These are phyloP conservation scores for Nicotiana tabacum DNA, from an alignment of 257 asterid genomes.

Conservation along the genomic window DNA sequence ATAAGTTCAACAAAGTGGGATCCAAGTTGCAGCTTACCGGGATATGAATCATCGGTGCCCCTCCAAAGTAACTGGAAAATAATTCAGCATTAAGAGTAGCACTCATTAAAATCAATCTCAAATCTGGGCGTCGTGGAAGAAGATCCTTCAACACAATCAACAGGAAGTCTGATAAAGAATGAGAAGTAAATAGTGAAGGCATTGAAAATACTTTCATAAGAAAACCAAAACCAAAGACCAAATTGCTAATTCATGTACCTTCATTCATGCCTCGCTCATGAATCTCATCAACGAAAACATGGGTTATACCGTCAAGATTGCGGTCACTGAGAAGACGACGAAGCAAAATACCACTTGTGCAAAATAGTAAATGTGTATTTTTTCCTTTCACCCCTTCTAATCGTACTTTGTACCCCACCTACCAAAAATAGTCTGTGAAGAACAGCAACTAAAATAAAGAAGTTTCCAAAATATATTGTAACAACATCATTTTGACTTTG, in stretches of 20 bases:
- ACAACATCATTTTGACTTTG: not conserved
- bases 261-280: constrained; percentile 99
- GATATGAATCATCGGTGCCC: constrained; percentile 88
- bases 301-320: constrained; percentile 80
- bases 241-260: constrained; percentile 45
- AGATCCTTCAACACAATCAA: constrained; percentile 95
- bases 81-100: constrained; percentile 95
- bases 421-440: constrained; percentile 33
- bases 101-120: constrained; percentile 96
- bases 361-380: constrained; percentile 89
- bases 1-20: not conserved
- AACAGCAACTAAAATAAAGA: constrained; percentile 29
- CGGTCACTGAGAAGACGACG: constrained; percentile 92
- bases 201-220: constrained; percentile 13
- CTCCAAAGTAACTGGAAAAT: constrained; percentile 77
- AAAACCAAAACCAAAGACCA: constrained; percentile 9
- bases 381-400: constrained; percentile 94
- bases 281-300: constrained; percentile 95
- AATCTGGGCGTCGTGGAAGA: constrained; percentile 84
- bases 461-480: constrained; percentile 14
- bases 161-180: constrained; percentile 70
- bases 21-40: constrained; percentile 54
- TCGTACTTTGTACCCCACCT: constrained; percentile 99
- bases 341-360: constrained; percentile 97
- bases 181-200: constrained; percentile 28